Evolutionary conservation across 2,329 filamentous ascomycete genomes (phyloP), one percentile per base, ranked within the genome.

Genomic region (Elsinoe necatrix): DNA sequence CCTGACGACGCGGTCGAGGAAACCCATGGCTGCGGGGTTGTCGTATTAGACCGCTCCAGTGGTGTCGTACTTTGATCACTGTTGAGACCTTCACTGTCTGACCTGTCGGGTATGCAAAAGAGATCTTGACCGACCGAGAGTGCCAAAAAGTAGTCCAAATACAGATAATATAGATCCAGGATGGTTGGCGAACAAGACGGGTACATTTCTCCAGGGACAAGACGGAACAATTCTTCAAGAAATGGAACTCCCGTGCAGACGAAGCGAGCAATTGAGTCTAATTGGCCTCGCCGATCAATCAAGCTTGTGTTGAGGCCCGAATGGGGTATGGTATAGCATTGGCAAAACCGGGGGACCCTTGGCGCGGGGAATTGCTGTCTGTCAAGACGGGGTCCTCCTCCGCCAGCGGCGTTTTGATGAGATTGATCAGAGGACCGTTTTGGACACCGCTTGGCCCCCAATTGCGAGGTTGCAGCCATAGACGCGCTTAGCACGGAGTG

Each of bases 1-100:
- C 69, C 80, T 80, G 63, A 86, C 77, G 65, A 85, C 73, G 63
- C 71, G 72, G 63, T 74, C 75, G 57, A 85, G 75, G 62, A 83
- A 67, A 57, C 60, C 61, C 55, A 64, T 69, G 48, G 18, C 31
- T 35, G 31, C 48, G 48, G 48, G 9, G 11, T 52, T 29, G 14
- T 50, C 25, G 11, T 18, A 21, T 50, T 25, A 16, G 16, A 50
- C 25, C 25, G n/a, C 45, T 50, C 12, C 18, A 34, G 45, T 21
- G 34, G 41, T 45, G 41, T 45, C 12, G 41, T 45, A 3, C 11
- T 45, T 6, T 45, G 20, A n/a, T 25, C 23, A 25, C 41, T 45
- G 20, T 12, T 4, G 45, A 34, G 45, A 34, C n/a, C 25, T 11
- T 52, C 31, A 16, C 20, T 39, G 20, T 34, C 31, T 27, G 43